Conservation (phyloP, 2,329 filamentous ascomycete species). For the Hyphodiscus sp. region DNA sequence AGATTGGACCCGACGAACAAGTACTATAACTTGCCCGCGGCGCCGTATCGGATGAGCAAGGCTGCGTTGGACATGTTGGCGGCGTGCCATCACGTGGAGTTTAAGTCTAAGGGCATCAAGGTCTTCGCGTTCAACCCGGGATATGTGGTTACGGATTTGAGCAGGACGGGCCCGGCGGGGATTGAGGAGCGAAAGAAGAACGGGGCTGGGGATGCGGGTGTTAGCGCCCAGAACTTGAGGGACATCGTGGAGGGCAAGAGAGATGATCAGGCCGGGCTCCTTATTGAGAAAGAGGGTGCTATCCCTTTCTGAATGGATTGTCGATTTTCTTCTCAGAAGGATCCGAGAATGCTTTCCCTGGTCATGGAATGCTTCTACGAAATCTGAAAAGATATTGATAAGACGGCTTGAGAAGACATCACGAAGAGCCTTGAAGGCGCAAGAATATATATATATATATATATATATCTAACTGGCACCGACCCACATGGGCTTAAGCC, state of each 20-base stretch:
- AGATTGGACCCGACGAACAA: conserved; percentile 8
- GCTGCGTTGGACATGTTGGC: conserved; percentile 20
- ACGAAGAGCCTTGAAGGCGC: too few relatives aligned
- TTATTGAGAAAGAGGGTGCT: conserved; percentile 14
- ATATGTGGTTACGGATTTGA: conserved; percentile 31
- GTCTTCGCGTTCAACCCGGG: conserved; percentile 30
- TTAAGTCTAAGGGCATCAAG: conserved; percentile 14
- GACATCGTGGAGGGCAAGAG: conserved; percentile 12
- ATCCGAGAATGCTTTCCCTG: too few relatives aligned
- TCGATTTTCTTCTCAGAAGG: too few relatives aligned
- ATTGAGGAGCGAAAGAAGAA: conserved; percentile 6
- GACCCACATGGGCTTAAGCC: too few relatives aligned
- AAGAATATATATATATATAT: too few relatives aligned
- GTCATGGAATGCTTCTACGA: too few relatives aligned
- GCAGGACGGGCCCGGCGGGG: conserved; percentile 4
- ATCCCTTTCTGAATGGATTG: conserved; percentile 12
- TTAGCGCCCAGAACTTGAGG: conserved; percentile 28
- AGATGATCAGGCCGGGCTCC: conserved; percentile 11
- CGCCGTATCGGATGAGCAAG: conserved; percentile 17
- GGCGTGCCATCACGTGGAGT: conserved; percentile 3
- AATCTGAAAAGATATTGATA: too few relatives aligned
- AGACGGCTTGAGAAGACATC: too few relatives aligned
- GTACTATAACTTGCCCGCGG: not conserved
- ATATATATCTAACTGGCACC: too few relatives aligned
- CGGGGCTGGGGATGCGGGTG: conserved; percentile 18